A percentile compares a stretch with the other conserved stretches of the same genome.
These are phyloP conservation scores for Arctium lappa DNA, from an alignment of 129 eudicot species.

Conservation along the genomic window DNA sequence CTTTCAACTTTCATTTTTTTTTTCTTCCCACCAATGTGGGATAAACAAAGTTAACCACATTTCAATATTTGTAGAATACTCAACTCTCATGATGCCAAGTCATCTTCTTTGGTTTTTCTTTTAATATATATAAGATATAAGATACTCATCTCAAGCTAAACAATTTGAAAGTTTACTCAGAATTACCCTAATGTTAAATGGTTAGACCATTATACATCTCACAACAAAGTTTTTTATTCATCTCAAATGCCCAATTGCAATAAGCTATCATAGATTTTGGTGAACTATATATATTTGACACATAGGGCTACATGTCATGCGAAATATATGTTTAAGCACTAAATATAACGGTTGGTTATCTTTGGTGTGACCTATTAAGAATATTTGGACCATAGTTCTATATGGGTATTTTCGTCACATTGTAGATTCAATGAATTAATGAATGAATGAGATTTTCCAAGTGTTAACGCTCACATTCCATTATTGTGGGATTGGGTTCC, in stretches of 20 bases:
- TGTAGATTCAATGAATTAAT: not conserved
- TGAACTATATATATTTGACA: no score
- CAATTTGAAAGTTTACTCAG: not conserved
- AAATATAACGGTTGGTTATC: not conserved
- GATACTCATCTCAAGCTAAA: not conserved
- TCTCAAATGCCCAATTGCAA: not conserved
- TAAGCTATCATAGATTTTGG: no score
- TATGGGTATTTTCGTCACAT: not conserved
- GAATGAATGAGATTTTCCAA: not conserved
- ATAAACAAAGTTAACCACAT: no score
- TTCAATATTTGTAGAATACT: no score
- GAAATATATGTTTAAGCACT: not conserved
- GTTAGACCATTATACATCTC: not conserved
- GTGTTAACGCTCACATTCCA: no score
- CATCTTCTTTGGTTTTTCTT: no score
- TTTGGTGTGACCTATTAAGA: not conserved
- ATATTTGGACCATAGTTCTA: not conserved
- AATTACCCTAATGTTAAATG: not conserved
- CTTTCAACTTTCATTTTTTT: no score
- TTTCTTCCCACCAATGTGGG: no score
- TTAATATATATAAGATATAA: no score
- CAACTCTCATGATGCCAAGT: no score
- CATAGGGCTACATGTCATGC: not conserved
- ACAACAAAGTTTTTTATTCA: not conserved
- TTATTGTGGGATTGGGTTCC: not conserved